Conservation (phyloP, 176 grass and related monocot species). For the Dactylis glomerata region DNA sequence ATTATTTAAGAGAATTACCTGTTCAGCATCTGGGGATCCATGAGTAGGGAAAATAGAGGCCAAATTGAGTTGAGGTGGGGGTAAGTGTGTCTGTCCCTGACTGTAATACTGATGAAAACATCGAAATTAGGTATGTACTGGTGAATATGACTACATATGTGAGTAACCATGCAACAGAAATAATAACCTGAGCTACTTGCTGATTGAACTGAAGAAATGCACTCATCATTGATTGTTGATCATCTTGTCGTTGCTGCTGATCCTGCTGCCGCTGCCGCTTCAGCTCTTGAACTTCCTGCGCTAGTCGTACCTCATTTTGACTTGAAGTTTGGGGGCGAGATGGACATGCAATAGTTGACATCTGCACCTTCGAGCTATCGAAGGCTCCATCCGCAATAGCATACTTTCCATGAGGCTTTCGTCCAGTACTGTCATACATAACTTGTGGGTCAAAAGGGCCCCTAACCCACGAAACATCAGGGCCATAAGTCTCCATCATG, state of each 20-base stretch:
- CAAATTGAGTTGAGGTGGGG: not conserved
- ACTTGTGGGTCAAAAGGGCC: not conserved
- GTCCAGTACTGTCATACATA: not conserved
- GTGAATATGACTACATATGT: not conserved
- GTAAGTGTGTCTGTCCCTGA: not conserved
- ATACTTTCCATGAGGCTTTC: constrained; percentile 8
- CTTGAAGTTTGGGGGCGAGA: not conserved
- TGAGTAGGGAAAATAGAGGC: not conserved
- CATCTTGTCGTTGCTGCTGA: too few species aligned
- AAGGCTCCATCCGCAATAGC: not conserved
- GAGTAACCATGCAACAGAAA: not conserved
- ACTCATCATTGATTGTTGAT: too few species aligned
- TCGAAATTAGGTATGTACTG: not conserved
- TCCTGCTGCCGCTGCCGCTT: not conserved
- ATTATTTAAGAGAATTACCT: too few species aligned
- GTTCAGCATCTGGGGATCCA: not conserved
- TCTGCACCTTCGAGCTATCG: not conserved
- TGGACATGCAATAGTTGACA: not conserved
- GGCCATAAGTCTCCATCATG: not conserved
- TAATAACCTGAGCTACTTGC: not conserved
- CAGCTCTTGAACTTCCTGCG: not conserved
- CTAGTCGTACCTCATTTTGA: not conserved
- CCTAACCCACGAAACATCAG: not conserved
- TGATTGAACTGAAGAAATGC: not conserved
- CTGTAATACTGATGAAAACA: not conserved